Base-by-base conservation (phyloP, 1,284 basidiomycete genomes). In the Pseudozyma sp. region DNA sequence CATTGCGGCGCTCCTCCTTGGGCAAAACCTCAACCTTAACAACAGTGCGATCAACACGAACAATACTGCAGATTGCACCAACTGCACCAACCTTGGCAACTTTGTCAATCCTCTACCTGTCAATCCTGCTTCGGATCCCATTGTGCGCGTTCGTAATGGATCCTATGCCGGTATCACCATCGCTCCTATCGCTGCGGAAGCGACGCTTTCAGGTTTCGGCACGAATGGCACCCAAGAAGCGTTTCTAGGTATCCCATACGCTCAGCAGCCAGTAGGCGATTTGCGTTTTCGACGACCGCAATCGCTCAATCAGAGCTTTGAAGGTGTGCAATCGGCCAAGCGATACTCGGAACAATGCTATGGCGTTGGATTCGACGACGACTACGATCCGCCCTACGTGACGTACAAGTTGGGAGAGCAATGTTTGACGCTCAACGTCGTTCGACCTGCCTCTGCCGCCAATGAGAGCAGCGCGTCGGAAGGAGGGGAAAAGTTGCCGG, bases 201-300 rank as follows among this genome's bases (percentile, higher is more conserved):
- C 56, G 12, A 69, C 70, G 5, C 51, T 61, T 5, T 73, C 70
- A 2, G 50, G 55, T 1, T 59, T 69, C 53, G 65, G 65, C 42
- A 62, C 61, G n/a, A 68, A 60, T 12, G 48, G 47, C 12, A 45
- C 62, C 0, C 59, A 63, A 45, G 52, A 71, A 16, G 54, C 52
- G 6, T 76, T 76, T 48, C 52, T 76, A 14, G 74, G 74, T 47
- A 73, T 76, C 16, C 74, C 74, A 1, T 73, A 58, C 19, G 59
- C 74, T 14, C 59, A 67, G 18, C 65, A 72, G 14, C 66, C 74
- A 1, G 18, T 57, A 1, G 59, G 39, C 19, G n/a, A 36, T 14
- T 50, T 57, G 5, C 65, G 74, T 3, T 73, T 72, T 35, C 10
- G 11, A 0, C 36, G 57, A 5, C 66, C 74, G 1, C 7, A 14